Conservation (phyloP, 371 early-diverging fungal genomes). For the Mortierella sp. region DNA sequence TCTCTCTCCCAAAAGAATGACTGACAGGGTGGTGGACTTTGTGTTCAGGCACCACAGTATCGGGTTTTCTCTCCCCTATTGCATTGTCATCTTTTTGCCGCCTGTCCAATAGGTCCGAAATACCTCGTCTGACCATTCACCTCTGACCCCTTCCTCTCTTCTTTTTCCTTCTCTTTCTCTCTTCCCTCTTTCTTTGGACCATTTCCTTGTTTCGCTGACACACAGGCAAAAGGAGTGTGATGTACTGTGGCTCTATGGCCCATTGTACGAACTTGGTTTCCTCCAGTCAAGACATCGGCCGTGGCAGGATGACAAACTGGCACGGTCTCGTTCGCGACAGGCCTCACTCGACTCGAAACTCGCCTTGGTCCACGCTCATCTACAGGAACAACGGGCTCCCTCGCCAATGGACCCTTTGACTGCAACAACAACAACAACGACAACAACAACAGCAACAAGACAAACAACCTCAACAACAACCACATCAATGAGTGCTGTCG, state of each 20-base stretch:
- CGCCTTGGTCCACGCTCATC: background rate
- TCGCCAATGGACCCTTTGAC: background rate
- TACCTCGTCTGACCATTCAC: background rate
- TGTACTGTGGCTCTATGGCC: slow-evolving; percentile 56
- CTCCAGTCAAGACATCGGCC: slow-evolving; percentile 9
- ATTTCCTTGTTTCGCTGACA: background rate
- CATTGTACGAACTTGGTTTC: slow-evolving; percentile 49
- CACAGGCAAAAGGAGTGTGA: slow-evolving; percentile 59
- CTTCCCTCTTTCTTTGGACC: background rate
- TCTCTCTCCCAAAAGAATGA: too few species aligned
- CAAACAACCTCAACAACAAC: background rate
- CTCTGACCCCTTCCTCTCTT: background rate
- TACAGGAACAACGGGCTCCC: background rate
- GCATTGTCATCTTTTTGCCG: too few species aligned
- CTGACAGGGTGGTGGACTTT: too few species aligned
- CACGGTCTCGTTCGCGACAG: background rate
- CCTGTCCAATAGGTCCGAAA: too few species aligned
- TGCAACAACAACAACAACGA: background rate
- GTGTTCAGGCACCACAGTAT: too few species aligned
- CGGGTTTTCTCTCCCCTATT: too few species aligned
- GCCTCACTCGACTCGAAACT: too few species aligned
- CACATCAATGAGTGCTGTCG: background rate
- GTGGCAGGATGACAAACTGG: background rate
- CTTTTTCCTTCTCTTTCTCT: slow-evolving; percentile 4
- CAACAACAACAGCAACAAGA: background rate